Percentiles rank a stretch among this genome's conserved stretches.
phyloP scores from a whole-genome alignment of 2,329 filamentous ascomycete species.

The Stemphylium vesicarium region DNA sequence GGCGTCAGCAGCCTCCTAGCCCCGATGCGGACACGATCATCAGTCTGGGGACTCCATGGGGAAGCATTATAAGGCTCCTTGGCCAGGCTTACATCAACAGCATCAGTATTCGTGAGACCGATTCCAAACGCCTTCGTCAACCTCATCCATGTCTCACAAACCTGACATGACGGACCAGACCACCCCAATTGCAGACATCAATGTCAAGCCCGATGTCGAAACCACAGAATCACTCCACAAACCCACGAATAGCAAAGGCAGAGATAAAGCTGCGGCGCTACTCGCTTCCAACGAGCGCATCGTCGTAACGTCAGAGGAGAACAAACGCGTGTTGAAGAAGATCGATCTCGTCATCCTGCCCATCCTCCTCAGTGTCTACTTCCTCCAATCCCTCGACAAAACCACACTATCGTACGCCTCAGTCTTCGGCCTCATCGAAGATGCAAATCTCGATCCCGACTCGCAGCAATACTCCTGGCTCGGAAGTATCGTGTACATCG shows the following conservation, averaged over 20 bases:
- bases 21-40: constrained; percentile 13
- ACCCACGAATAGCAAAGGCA: constrained; percentile 21
- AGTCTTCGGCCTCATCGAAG: constrained; percentile 67
- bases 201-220: constrained; percentile 31
- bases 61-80: constrained; percentile 19
- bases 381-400: constrained; percentile 69
- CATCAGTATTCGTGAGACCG: neutral
- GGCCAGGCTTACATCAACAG: constrained; percentile 13
- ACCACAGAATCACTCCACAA: constrained; percentile 39
- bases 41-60: constrained; percentile 38
- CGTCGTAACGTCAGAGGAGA: constrained; percentile 60
- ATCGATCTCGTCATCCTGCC: constrained; percentile 61
- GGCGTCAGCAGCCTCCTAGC: neutral
- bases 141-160: constrained; percentile 24
- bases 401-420: constrained; percentile 66
- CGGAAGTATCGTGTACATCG: constrained; percentile 60
- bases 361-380: constrained; percentile 66
- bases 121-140: neutral
- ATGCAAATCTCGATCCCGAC: constrained; percentile 61
- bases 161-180: constrained; percentile 4
- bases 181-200: constrained; percentile 14
- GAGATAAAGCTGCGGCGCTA: constrained; percentile 59
- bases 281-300: constrained; percentile 56
- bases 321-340: constrained; percentile 57
- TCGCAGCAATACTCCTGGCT: constrained; percentile 61